Evolutionary conservation across 2,329 filamentous ascomycete species (phyloP).

Genomic region (Trichoderma koningii): DNA sequence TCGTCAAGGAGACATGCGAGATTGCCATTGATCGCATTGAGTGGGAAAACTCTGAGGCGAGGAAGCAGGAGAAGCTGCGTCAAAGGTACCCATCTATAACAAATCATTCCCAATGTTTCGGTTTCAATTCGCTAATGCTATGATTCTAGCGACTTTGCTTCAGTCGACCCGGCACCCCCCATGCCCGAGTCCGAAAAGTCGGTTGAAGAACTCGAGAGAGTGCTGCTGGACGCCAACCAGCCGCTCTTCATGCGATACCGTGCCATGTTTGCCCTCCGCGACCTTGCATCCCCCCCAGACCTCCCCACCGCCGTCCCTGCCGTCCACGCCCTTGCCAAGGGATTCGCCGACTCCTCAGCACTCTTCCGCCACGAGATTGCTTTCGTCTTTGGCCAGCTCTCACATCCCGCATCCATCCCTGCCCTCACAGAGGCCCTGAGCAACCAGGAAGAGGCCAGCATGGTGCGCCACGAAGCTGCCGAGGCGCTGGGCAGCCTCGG

Average conservation of each 20-base stretch:
- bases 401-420: constrained; percentile 94
- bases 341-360: constrained; percentile 81
- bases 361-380: constrained; percentile 97
- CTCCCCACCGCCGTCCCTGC: constrained; percentile 88
- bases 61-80: constrained; percentile 74
- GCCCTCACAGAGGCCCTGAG: constrained; percentile 78
- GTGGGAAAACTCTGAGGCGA: constrained; percentile 80
- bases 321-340: constrained; percentile 79
- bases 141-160: constrained; percentile 78
- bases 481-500: constrained; percentile 94
- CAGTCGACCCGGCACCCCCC: constrained; percentile 91
- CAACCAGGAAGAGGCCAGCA: constrained; percentile 80
- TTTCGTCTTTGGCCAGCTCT: constrained; percentile 96
- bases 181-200: constrained; percentile 70
- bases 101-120: constrained; percentile 23
- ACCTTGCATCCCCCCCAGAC: constrained; percentile 90
- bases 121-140: constrained; percentile 35
- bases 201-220: constrained; percentile 73
- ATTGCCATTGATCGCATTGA: constrained; percentile 92
- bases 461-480: constrained; percentile 97
- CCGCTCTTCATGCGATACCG: constrained; percentile 92
- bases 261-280: constrained; percentile 96
- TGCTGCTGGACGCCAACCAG: constrained; percentile 73
- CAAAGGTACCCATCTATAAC: constrained; percentile 62
- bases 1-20: constrained; percentile 94